Percentiles rank a stretch among this genome's conserved stretches.
phyloP scores from a whole-genome alignment of 208 protist genomes.

The Leishmania amazonensis region DNA sequence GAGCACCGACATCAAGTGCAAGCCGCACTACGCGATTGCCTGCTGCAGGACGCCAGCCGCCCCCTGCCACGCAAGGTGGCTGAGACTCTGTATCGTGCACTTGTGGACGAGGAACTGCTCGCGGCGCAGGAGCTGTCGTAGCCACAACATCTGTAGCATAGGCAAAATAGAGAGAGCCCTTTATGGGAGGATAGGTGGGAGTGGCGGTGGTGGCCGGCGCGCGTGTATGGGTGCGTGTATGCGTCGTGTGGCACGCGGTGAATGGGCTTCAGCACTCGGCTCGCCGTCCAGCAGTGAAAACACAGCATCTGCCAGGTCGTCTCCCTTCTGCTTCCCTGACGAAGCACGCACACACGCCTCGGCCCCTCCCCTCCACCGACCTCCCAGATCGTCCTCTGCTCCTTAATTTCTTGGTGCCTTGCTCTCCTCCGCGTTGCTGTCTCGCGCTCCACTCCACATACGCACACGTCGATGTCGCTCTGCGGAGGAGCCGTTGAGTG shows the following conservation, averaged over 20 bases:
- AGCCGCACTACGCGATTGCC: conserved; percentile 56
- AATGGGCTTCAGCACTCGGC: neutral
- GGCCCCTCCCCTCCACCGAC: neutral
- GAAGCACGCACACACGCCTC: neutral
- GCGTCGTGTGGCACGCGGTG: neutral
- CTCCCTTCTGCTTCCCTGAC: neutral
- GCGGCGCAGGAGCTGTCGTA: neutral
- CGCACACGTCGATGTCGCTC: neutral
- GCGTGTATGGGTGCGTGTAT: neutral
- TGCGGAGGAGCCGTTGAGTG: neutral
- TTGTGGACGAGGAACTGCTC: neutral
- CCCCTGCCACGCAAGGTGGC: conserved; percentile 32
- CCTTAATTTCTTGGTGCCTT: neutral
- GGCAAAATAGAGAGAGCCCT: neutral
- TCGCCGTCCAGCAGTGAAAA: neutral
- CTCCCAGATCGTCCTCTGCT: neutral
- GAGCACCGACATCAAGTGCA: conserved; percentile 53
- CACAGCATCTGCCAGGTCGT: neutral
- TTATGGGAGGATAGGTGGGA: neutral
- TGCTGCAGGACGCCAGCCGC: conserved; percentile 55
- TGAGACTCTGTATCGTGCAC: conserved; percentile 41
- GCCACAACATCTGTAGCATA: neutral
- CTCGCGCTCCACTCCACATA: neutral
- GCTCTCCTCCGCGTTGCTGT: neutral
- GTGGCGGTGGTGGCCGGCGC: neutral